These are phyloP conservation scores for Pseudogymnoascus sp. DNA, from an alignment of 2,329 filamentous ascomycete genomes.

Conservation along the genomic window DNA sequence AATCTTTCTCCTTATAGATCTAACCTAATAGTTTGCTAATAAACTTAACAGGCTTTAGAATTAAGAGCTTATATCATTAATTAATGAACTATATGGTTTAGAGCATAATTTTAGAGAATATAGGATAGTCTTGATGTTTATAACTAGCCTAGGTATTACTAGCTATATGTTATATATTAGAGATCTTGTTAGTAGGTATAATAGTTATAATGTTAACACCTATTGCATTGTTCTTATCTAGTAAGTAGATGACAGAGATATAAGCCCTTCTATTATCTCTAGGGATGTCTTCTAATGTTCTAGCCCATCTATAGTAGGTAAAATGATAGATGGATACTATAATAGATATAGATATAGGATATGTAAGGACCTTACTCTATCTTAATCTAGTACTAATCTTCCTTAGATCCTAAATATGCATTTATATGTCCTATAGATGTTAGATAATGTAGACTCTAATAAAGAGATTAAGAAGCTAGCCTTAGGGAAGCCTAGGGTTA, in stretches of 20 bases:
- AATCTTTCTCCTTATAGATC: slow-evolving; percentile 15
- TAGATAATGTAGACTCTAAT: not conserved
- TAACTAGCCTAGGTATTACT: slow-evolving; percentile 16
- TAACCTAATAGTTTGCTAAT: slow-evolving; percentile 12
- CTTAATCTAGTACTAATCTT: not conserved
- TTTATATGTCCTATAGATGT: not conserved
- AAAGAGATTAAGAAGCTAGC: not conserved
- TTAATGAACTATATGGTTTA: slow-evolving; percentile 13
- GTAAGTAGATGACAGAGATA: slow-evolving; percentile 7
- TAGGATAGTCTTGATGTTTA: slow-evolving; percentile 15
- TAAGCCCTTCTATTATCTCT: not conserved
- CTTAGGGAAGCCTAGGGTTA: not conserved
- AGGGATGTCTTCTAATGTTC: not conserved
- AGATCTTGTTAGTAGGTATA: slow-evolving; percentile 17
- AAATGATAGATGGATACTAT: not conserved
- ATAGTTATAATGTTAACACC: slow-evolving; percentile 14
- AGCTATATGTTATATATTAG: slow-evolving; percentile 17
- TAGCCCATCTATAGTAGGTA: not conserved
- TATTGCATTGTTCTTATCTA: slow-evolving; percentile 15
- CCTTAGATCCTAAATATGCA: not conserved
- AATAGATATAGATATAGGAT: not conserved
- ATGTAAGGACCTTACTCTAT: not conserved
- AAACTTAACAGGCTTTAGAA: slow-evolving; percentile 6
- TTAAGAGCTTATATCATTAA: slow-evolving; percentile 9
- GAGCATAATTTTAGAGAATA: slow-evolving; percentile 13